Percentiles rank a stretch among this genome's conserved stretches.
Conservation (phyloP, 352 stramenopile genomes). For the Globisporangium echinulatum region DNA sequence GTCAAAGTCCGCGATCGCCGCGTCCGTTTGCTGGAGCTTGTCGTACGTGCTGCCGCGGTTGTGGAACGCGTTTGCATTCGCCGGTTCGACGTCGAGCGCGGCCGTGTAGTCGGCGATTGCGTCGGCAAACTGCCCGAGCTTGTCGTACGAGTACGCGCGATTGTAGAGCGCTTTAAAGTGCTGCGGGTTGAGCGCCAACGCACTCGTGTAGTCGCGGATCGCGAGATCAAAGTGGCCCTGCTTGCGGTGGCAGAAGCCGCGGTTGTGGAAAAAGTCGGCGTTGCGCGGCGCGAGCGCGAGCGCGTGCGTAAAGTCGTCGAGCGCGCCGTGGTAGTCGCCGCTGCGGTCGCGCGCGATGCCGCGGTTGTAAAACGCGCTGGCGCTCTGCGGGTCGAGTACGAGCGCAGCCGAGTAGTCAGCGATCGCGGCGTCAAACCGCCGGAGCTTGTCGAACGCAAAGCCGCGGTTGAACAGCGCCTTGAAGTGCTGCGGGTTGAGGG, state of each 20-base stretch:
- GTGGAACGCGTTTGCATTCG: constrained; percentile 78
- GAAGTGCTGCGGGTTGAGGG: constrained; percentile 73
- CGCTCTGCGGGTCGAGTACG: constrained; percentile 61
- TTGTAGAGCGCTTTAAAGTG: constrained; percentile 91
- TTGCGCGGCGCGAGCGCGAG: constrained; percentile 72
- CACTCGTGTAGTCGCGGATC: constrained; percentile 71
- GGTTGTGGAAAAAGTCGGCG: constrained; percentile 82
- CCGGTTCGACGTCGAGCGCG: constrained; percentile 55
- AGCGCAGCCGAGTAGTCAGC: constrained; percentile 69
- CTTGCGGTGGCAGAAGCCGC: constrained; percentile 79
- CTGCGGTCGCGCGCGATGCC: constrained; percentile 81
- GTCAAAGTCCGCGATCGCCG: constrained; percentile 69
- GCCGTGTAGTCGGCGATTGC: constrained; percentile 75
- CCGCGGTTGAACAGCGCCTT: constrained; percentile 88
- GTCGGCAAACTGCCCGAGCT: constrained; percentile 55
- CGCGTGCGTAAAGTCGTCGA: constrained; percentile 74
- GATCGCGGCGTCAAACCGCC: constrained; percentile 68
- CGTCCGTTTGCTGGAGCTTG: constrained; percentile 55
- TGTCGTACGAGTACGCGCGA: constrained; percentile 82
- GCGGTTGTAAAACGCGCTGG: constrained; percentile 78
- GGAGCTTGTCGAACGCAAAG: constrained; percentile 82
- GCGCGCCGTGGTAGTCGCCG: constrained; percentile 75
- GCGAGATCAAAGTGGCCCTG: constrained; percentile 72
- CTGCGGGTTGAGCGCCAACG: constrained; percentile 54
- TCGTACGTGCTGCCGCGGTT: constrained; percentile 80